Percentiles rank a stretch among this genome's conserved stretches.
These are phyloP conservation scores for Eimeria falciformis DNA, from an alignment of 169 alveolate genomes.

Conservation along the genomic window DNA sequence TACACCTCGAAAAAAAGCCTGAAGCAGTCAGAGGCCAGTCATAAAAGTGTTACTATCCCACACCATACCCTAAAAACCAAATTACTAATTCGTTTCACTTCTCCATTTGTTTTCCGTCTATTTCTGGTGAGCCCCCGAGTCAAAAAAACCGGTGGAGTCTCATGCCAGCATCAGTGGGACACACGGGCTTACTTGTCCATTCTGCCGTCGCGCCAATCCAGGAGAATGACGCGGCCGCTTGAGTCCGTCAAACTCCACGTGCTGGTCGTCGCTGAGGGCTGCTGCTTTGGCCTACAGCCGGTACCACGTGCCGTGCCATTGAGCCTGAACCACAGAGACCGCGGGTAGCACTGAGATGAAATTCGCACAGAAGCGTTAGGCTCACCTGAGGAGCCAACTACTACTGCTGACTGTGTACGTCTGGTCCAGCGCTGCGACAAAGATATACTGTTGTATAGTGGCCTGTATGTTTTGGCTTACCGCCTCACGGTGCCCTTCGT, in stretches of 20 bases:
- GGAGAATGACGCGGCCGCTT: slow-evolving; percentile 71
- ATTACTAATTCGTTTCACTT: too few relatives aligned
- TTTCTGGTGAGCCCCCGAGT: too few relatives aligned
- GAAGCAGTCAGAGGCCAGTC: too few relatives aligned
- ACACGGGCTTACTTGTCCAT: slow-evolving; percentile 48
- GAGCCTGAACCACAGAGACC: slow-evolving; percentile 30
- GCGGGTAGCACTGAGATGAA: too few relatives aligned
- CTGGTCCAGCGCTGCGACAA: background rate
- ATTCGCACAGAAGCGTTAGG: background rate
- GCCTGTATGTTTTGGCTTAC: background rate
- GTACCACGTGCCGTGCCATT: slow-evolving; percentile 74
- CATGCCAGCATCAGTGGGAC: background rate
- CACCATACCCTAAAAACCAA: too few relatives aligned
- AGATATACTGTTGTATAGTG: too few relatives aligned
- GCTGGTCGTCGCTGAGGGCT: slow-evolving; percentile 71
- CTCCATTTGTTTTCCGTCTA: too few relatives aligned
- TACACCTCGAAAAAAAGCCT: slow-evolving; percentile 76
- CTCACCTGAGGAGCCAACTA: background rate
- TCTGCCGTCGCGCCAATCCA: slow-evolving; percentile 73
- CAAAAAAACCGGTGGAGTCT: too few relatives aligned
- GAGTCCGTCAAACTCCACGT: slow-evolving; percentile 73
- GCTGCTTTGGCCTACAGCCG: slow-evolving; percentile 67
- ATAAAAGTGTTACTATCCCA: too few relatives aligned
- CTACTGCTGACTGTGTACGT: background rate
- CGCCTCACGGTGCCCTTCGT: slow-evolving; percentile 67